Percentiles rank a stretch among this genome's conserved stretches.
These are phyloP conservation scores for Trametes villosa DNA, from an alignment of 768 basidiomycete genomes.

Conservation along the genomic window DNA sequence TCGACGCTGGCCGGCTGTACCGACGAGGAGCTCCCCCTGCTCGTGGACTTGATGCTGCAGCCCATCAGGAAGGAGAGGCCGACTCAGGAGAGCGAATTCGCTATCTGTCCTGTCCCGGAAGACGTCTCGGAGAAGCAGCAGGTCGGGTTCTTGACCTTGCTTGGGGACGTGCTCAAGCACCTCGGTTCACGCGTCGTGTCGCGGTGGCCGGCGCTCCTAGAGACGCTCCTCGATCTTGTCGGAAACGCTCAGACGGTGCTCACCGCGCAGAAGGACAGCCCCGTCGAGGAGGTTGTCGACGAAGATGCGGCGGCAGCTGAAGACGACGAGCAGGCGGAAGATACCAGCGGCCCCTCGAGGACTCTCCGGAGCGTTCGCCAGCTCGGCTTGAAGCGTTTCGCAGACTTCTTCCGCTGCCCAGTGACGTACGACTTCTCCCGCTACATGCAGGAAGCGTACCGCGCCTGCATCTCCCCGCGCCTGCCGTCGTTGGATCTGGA, in stretches of 20 bases:
- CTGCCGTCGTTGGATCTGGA: slow-evolving; percentile 74
- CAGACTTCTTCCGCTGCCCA: slow-evolving; percentile 84
- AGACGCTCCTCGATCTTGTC: slow-evolving; percentile 66
- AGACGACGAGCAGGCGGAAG: slow-evolving; percentile 40
- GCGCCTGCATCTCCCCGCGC: slow-evolving; percentile 80
- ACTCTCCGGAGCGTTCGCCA: slow-evolving; percentile 71
- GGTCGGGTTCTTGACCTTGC: slow-evolving; percentile 81
- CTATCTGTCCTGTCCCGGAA: slow-evolving; percentile 33
- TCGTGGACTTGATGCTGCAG: slow-evolving; percentile 87
- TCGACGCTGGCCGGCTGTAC: slow-evolving; percentile 69
- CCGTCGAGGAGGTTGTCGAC: slow-evolving; percentile 38
- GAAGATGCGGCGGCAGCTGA: slow-evolving; percentile 41
- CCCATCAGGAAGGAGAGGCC: slow-evolving; percentile 50
- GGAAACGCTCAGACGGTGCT: slow-evolving; percentile 66
- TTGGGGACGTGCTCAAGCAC: slow-evolving; percentile 83
- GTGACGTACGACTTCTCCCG: slow-evolving; percentile 74
- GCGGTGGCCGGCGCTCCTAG: slow-evolving; percentile 79
- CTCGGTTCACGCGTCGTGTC: slow-evolving; percentile 71
- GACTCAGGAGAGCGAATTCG: slow-evolving; percentile 38
- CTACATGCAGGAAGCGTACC: slow-evolving; percentile 70
- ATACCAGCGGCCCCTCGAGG: slow-evolving; percentile 38
- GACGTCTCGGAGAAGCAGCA: slow-evolving; percentile 65
- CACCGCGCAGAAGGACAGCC: slow-evolving; percentile 34
- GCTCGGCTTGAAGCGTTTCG: slow-evolving; percentile 81
- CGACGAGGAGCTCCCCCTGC: slow-evolving; percentile 70